These are phyloP conservation scores for Brasilioporus rufonigricans DNA, from an alignment of 768 basidiomycete species.

Conservation along the genomic window DNA sequence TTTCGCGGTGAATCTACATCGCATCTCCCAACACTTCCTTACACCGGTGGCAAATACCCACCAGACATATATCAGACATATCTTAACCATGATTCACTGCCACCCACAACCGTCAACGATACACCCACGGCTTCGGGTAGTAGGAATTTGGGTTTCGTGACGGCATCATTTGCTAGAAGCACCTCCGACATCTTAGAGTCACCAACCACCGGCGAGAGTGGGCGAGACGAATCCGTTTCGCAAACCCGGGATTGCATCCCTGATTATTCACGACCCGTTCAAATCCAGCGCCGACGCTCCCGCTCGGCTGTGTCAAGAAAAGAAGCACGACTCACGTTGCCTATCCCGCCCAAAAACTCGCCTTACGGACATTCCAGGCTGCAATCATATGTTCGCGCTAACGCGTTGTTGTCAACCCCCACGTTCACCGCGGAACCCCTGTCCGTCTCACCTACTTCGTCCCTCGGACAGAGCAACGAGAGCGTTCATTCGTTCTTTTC, in stretches of 20 bases:
- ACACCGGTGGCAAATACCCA: slow-evolving; percentile 32
- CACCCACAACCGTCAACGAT: background rate
- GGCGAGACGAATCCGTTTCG: slow-evolving; percentile 14
- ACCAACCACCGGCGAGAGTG: slow-evolving; percentile 4
- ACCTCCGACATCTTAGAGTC: slow-evolving; percentile 18
- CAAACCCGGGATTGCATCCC: slow-evolving; percentile 5
- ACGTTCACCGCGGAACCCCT: slow-evolving; percentile 27
- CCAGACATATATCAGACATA: slow-evolving; percentile 32
- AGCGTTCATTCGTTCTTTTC: slow-evolving; percentile 24
- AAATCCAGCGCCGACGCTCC: slow-evolving; percentile 33
- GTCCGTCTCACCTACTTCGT: slow-evolving; percentile 26
- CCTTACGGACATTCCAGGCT: slow-evolving; percentile 32
- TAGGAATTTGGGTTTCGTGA: slow-evolving; percentile 6
- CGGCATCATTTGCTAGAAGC: slow-evolving; percentile 26
- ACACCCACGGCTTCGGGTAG: slow-evolving; percentile 9
- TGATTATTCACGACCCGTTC: slow-evolving; percentile 11
- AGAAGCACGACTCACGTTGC: slow-evolving; percentile 27
- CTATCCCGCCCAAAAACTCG: slow-evolving; percentile 28
- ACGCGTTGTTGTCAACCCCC: slow-evolving; percentile 27
- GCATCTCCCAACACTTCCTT: slow-evolving; percentile 30
- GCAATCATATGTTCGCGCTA: slow-evolving; percentile 26
- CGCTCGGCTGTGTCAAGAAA: slow-evolving; percentile 33
- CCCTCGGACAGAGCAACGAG: slow-evolving; percentile 26
- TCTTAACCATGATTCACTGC: slow-evolving; percentile 13
- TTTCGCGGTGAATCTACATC: slow-evolving; percentile 32